Base-by-base conservation (phyloP, 805 yeast genomes). In the Pichia cabralensis region DNA sequence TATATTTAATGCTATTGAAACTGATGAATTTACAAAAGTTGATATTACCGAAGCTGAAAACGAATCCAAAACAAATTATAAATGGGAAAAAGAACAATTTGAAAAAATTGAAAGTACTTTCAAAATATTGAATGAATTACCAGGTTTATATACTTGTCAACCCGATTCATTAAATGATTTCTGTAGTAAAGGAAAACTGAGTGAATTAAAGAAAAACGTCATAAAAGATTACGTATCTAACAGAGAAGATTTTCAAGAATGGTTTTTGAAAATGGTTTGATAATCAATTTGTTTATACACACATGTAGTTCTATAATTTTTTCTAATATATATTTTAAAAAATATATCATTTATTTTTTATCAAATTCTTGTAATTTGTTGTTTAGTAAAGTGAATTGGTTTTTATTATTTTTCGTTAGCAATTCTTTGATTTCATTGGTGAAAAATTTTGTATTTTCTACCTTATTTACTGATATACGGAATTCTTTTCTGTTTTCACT, bases 61-160 rank as follows among this genome's bases (percentile, higher is more conserved):
- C 5, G 31, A 64, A 71, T 11, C 67, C 10, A 13, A 22, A 17
- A 16, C 17, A 13, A 22, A 13, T 10, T 7, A 12, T 8, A 28
- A 28, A 25, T 36, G 33, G 33, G 84, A 77, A 36, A 66, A 65
- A 28, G 84, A 64, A 7, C 39, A 34, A 9, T 64, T 80, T 12
- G 65, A 68, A 2, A 75, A 70, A 27, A 57, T 83, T 20, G 61
- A 74, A 33, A 67, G 43, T 9, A 45, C 45, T 5, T 54, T 49
- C 30, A 36, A 38, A 24, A 41, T 84, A 10, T 60, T 88, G 42
- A 72, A 85, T 51, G 95, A 86, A 45, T 70, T 88, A 41, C 85
- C 89, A 22, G 84, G 83, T 48, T 61, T 88, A 39, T 88, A 78
- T 54, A 79, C 94, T 0, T 94, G 84, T 13, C 92, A 82, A 50